A percentile compares a stretch with the other conserved stretches of the same genome.
Evolutionary conservation across 164 flowering plant genomes (phyloP).

Genomic region (Dillenia turbinata): DNA sequence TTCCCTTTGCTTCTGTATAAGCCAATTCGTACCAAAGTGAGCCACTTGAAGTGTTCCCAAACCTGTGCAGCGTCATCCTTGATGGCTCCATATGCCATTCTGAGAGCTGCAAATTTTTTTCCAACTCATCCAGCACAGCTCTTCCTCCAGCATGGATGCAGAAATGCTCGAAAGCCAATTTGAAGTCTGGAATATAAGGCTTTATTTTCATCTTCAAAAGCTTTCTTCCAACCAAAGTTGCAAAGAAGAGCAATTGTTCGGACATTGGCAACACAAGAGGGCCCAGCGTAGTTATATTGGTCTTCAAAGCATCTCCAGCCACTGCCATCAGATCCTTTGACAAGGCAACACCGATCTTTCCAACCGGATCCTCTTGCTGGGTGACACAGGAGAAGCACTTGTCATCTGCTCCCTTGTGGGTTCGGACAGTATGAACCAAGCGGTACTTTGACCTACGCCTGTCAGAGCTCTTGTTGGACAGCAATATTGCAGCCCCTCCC

Average conservation of each 20-base stretch:
- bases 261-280: constrained; percentile 88
- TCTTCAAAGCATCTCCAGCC: constrained; percentile 84
- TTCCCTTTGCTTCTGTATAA: constrained; percentile 69
- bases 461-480: constrained; percentile 67
- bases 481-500: constrained; percentile 81
- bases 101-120: constrained; percentile 68
- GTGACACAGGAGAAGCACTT: constrained; percentile 73
- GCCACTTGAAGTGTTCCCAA: constrained; percentile 84
- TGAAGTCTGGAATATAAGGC: constrained; percentile 86
- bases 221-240: constrained; percentile 58
- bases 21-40: constrained; percentile 87
- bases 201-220: constrained; percentile 75
- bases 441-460: constrained; percentile 58
- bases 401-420: constrained; percentile 78
- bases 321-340: constrained; percentile 89
- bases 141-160: constrained; percentile 95
- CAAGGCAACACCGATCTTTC: constrained; percentile 67
- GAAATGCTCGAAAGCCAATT: constrained; percentile 83
- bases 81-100: constrained; percentile 93
- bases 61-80: constrained; percentile 67
- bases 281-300: constrained; percentile 82
- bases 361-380: constrained; percentile 59
- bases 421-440: constrained; percentile 71
- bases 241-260: constrained; percentile 72
- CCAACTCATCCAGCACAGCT: constrained; percentile 80